These are phyloP conservation scores for Adansonia madagascariensis DNA, from an alignment of 441 rosid species.

Conservation along the genomic window DNA sequence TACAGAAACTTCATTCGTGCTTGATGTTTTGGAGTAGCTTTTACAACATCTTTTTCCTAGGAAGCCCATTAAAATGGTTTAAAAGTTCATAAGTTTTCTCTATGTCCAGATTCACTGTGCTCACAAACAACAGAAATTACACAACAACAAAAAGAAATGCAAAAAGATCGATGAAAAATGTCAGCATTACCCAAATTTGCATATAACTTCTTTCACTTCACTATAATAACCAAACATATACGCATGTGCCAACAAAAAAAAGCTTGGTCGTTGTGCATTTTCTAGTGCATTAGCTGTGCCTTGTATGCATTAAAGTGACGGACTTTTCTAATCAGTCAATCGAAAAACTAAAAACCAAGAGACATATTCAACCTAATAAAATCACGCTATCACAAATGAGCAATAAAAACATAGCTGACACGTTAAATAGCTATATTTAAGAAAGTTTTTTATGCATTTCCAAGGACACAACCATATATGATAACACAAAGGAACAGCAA, in stretches of 20 bases:
- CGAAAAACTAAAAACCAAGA: conserved; percentile 2
- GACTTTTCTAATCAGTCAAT: conserved; percentile 1
- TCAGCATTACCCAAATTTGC: not conserved
- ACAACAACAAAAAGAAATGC: not conserved
- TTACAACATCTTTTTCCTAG: not conserved
- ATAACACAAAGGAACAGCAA: not conserved
- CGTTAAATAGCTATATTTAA: not conserved
- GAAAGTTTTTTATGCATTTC: conserved; percentile 10
- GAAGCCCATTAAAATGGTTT: conserved; percentile 4
- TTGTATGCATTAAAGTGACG: not conserved
- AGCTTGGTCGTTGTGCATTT: not conserved
- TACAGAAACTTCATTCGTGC: no score
- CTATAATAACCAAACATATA: not conserved
- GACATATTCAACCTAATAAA: conserved; percentile 11
- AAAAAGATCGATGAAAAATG: not conserved
- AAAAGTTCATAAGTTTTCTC: not conserved
- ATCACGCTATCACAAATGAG: conserved; percentile 1
- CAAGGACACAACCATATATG: not conserved
- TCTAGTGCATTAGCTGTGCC: not conserved
- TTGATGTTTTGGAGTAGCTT: no score
- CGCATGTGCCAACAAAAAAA: not conserved
- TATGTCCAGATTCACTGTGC: not conserved
- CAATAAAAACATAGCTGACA: not conserved
- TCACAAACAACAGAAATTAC: not conserved
- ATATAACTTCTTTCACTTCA: not conserved